These are phyloP conservation scores for Aphanomyces invadans DNA, from an alignment of 352 stramenopile genomes.

Conservation along the genomic window DNA sequence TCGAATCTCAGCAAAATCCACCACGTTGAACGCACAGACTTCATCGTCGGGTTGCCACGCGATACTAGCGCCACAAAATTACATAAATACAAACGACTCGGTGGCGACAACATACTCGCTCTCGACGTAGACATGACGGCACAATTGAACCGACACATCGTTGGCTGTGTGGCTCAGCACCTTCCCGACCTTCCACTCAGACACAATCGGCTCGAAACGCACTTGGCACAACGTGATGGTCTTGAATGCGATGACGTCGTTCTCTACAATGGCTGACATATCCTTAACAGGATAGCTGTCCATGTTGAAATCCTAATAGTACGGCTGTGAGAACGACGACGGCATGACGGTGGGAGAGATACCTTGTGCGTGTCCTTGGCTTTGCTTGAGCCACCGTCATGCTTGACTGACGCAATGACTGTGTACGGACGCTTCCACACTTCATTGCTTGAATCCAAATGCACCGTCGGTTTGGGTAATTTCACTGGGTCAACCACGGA, in stretches of 20 bases:
- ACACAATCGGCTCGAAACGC: not conserved
- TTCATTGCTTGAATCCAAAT: not conserved
- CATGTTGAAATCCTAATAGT: not conserved
- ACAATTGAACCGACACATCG: not conserved
- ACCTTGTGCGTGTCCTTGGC: too few relatives aligned
- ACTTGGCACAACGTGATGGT: not conserved
- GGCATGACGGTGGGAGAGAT: not conserved
- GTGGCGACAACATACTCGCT: not conserved
- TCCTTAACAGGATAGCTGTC: not conserved
- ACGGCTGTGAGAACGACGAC: too few relatives aligned
- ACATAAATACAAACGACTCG: not conserved
- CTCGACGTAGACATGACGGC: not conserved
- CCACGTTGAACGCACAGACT: not conserved
- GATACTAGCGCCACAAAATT: not conserved
- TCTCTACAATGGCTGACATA: not conserved
- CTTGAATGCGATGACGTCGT: constrained; percentile 11
- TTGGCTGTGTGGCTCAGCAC: not conserved
- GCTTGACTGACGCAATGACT: not conserved
- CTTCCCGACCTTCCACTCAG: constrained; percentile 3
- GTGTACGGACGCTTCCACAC: constrained; percentile 12
- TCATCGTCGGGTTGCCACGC: not conserved
- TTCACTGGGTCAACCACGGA: not conserved
- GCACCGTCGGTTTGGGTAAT: not conserved
- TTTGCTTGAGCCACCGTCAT: not conserved
- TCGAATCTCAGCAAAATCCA: not conserved